A percentile compares a stretch with the other conserved stretches of the same genome.
phyloP scores from a whole-genome alignment of 2,329 filamentous ascomycete species.

The Colletotrichum sidae region DNA sequence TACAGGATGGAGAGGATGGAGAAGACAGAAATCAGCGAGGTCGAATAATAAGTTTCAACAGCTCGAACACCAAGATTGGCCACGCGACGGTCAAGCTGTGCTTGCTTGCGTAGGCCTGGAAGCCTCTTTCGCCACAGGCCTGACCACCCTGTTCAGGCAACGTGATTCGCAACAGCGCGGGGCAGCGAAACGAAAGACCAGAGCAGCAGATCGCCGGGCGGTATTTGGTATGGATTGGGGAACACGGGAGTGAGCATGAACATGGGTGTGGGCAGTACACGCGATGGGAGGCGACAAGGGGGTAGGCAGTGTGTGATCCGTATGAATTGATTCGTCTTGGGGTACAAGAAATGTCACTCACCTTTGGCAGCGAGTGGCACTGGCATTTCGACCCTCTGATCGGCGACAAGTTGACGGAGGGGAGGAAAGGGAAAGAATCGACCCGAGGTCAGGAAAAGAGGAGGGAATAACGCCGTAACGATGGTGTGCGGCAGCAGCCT shows the following conservation, averaged over 20 bases:
- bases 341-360: slow-evolving; percentile 19
- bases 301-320: no score
- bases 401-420: slow-evolving; percentile 10
- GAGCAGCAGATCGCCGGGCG: slow-evolving; percentile 34
- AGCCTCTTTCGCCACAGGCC: slow-evolving; percentile 33
- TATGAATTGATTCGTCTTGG: not conserved
- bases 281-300: slow-evolving; percentile 28
- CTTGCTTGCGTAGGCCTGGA: slow-evolving; percentile 33
- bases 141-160: slow-evolving; percentile 37
- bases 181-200: slow-evolving; percentile 23
- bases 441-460: slow-evolving; percentile 9
- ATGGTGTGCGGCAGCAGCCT: not conserved
- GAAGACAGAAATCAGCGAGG: slow-evolving; percentile 2
- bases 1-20: not conserved
- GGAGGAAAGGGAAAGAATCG: not conserved
- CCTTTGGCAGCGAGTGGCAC: slow-evolving; percentile 38
- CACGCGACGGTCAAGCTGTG: slow-evolving; percentile 23
- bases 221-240: slow-evolving; percentile 15
- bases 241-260: not conserved
- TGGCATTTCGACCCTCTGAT: slow-evolving; percentile 33
- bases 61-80: slow-evolving; percentile 17
- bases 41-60: slow-evolving; percentile 14
- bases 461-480: not conserved
- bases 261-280: slow-evolving; percentile 20
- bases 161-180: slow-evolving; percentile 36